Evolutionary conservation across 2,329 filamentous ascomycete species (phyloP).

Genomic region (Stachybotrys chlorohalonatus): DNA sequence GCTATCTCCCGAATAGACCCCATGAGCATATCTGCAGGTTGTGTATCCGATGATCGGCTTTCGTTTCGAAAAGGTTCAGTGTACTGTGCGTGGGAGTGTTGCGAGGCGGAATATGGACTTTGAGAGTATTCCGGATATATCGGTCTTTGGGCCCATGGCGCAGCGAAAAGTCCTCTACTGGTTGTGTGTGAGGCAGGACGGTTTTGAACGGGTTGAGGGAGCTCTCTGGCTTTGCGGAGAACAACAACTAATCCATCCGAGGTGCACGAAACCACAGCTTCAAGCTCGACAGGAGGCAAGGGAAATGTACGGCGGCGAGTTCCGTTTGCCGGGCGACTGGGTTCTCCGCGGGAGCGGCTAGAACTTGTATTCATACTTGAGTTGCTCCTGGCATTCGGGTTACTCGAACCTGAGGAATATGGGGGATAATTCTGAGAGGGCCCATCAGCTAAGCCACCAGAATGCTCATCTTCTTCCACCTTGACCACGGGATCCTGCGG

Average conservation of each 20-base stretch:
- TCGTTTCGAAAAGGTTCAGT: constrained; percentile 33
- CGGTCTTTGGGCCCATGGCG: constrained; percentile 67
- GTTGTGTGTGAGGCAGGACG: constrained; percentile 38
- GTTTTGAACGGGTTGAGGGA: constrained; percentile 46
- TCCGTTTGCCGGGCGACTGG: background rate
- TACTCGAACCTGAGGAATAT: background rate
- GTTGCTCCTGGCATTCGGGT: background rate
- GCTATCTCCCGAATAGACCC: constrained; percentile 73
- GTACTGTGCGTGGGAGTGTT: constrained; percentile 30
- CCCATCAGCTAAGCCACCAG: background rate
- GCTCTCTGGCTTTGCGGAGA: constrained; percentile 62
- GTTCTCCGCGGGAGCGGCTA: background rate
- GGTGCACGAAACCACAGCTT: constrained; percentile 86
- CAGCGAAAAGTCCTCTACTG: constrained; percentile 63
- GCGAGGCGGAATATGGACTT: constrained; percentile 6
- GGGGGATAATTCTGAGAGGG: background rate
- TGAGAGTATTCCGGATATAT: constrained; percentile 35
- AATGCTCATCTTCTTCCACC: constrained; percentile 20
- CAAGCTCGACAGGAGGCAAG: constrained; percentile 56
- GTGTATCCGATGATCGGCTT: constrained; percentile 39
- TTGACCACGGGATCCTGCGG: constrained; percentile 21
- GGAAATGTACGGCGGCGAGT: constrained; percentile 5
- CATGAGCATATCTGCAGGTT: constrained; percentile 59
- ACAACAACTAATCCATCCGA: constrained; percentile 82
- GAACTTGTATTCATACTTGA: background rate